These are phyloP conservation scores for Chaetomium fimeti DNA, from an alignment of 495 filamentous ascomycete species.

Conservation along the genomic window DNA sequence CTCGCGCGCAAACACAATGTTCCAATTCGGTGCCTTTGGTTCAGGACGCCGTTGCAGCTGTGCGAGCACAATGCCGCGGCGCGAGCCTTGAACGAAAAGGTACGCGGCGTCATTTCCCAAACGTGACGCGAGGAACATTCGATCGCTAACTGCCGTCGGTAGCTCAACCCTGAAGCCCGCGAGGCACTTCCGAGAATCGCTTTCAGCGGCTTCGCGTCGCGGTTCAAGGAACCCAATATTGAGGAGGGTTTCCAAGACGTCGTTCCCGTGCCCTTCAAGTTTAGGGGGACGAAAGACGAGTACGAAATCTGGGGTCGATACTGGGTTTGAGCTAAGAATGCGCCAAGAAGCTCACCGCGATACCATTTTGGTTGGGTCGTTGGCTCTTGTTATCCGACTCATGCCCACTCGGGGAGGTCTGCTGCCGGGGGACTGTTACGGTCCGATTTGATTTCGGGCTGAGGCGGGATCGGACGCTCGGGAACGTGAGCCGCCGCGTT, in stretches of 20 bases:
- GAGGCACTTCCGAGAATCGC: conserved; percentile 72
- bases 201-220: conserved; percentile 67
- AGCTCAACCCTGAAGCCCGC: conserved; percentile 82
- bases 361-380: too few species aligned
- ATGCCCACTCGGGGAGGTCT: too few species aligned
- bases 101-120: neutral
- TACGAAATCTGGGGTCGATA: conserved; percentile 68
- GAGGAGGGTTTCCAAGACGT: conserved; percentile 86
- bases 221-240: conserved; percentile 68
- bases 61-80: conserved; percentile 91
- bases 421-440: too few species aligned
- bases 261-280: conserved; percentile 61
- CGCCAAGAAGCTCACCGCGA: too few species aligned
- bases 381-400: neutral
- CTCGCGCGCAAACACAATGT: conserved; percentile 67
- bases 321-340: conserved; percentile 57
- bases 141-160: conserved; percentile 21
- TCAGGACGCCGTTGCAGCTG: conserved; percentile 66
- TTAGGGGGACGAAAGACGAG: conserved; percentile 48
- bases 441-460: too few species aligned
- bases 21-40: conserved; percentile 82
- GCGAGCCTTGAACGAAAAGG: conserved; percentile 63
- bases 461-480: too few species aligned
- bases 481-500: too few species aligned
- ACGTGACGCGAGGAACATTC: conserved; percentile 31